A percentile compares a stretch with the other conserved stretches of the same genome.
These are phyloP conservation scores for Obelidium mucronatum DNA, from an alignment of 192 early-diverging fungal species.

Conservation along the genomic window DNA sequence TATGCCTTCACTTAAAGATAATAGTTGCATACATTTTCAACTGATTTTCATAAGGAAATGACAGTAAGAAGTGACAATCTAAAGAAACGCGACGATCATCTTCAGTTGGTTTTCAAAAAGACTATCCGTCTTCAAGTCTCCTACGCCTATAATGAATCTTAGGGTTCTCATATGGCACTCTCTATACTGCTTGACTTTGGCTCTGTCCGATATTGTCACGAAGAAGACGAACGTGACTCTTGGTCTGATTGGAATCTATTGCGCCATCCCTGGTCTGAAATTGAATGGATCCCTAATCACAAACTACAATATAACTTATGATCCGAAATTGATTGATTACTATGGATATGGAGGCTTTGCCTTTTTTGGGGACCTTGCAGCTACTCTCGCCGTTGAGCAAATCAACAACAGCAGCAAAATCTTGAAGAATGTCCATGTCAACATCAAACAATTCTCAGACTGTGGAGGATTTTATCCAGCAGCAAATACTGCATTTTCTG, in stretches of 20 bases:
- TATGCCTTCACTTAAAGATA: too few species aligned
- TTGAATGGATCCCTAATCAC: slow-evolving; percentile 16
- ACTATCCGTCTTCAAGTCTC: too few species aligned
- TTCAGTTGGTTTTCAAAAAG: too few species aligned
- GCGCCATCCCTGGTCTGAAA: not conserved
- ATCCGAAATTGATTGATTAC: not conserved
- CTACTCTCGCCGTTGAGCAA: not conserved
- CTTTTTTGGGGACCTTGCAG: not conserved
- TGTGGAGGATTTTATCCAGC: not conserved
- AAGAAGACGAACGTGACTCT: slow-evolving; percentile 1
- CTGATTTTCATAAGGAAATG: too few species aligned
- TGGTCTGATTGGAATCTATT: slow-evolving; percentile 6
- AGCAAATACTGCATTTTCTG: not conserved
- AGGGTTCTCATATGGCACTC: too few species aligned
- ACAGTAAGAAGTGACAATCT: too few species aligned
- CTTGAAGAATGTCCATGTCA: not conserved
- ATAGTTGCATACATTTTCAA: too few species aligned
- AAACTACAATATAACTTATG: not conserved
- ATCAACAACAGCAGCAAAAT: not conserved
- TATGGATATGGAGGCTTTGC: not conserved
- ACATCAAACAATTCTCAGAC: slow-evolving; percentile 3
- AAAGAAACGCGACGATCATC: too few species aligned
- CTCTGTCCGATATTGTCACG: not conserved
- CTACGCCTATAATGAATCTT: too few species aligned
- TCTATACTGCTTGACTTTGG: too few species aligned